Evolutionary conservation across 345 rosid species (phyloP), one percentile per base, ranked within the genome.

Genomic region (Geranium rotundifolium): DNA sequence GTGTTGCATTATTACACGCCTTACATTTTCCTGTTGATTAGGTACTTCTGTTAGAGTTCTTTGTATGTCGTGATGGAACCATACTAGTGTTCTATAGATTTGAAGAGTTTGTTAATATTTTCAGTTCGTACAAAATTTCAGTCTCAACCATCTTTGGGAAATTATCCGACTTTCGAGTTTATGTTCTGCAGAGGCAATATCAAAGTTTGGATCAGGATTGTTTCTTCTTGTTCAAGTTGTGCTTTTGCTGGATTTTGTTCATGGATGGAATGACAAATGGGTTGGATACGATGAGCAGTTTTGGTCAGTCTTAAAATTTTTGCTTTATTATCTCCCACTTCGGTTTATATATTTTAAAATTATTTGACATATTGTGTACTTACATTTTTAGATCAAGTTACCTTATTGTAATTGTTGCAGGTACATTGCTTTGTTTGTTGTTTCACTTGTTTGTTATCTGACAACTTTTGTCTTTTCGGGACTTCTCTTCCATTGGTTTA

Each of bases 181-280:
- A 61, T 41, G 54, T 18, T 62, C 62, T 77, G 64, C 81, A 95
- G 99, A 95, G 80, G 71, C 88, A 0, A 76, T 79, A 61, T 95
- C 99, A 63, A 95, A 88, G 81, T 95, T 95, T 62, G 97, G 99
- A 66, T 85, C 97, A 19, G 99, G 99, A 19, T 73, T 95, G 74
- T 95, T 95, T 59, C 97, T 90, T 73, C 95, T 95, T 65, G 88
- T 90, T 63, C 97, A 95, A 82, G 99, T 95, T 78, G 97, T 95
- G 63, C 97, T 93, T 82, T 76, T 95, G 72, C 81, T 90, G 85
- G 99, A 95, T 75, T 95, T 95, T 67, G 97, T 95, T 76, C 97
- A 85, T 69, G 90, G 96, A 60, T 95, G 99, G 99, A 95, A 95
- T 85, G 97, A 95, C 75, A 90, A 84, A 59, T 95, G 96, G 97